phyloP scores from a whole-genome alignment of 306 rosid species.

The Psophocarpus tetragonolobus region DNA sequence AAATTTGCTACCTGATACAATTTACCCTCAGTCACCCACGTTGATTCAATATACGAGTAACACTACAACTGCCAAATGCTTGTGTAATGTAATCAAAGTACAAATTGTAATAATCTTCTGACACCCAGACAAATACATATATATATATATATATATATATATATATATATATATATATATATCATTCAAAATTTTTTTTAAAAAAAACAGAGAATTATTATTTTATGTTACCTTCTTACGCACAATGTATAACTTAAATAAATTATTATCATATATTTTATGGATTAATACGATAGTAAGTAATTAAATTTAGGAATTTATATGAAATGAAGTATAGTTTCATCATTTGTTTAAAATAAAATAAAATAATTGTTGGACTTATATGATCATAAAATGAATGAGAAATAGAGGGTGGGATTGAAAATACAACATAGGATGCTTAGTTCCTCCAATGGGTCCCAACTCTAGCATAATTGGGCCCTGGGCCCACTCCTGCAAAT shows the following conservation, averaged over 20 bases:
- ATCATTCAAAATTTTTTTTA: too few relatives aligned
- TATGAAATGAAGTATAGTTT: too few relatives aligned
- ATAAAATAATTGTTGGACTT: background rate
- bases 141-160: too few relatives aligned
- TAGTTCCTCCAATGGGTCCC: constrained; percentile 33
- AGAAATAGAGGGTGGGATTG: background rate
- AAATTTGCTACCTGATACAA: constrained; percentile 17
- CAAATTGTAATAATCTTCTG: background rate
- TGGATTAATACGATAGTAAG: too few relatives aligned
- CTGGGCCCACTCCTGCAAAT: constrained; percentile 46
- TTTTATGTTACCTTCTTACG: too few relatives aligned
- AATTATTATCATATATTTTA: too few relatives aligned
- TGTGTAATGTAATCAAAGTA: constrained; percentile 1
- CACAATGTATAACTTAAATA: too few relatives aligned
- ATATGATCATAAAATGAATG: background rate
- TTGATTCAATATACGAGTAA: background rate
- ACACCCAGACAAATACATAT: background rate
- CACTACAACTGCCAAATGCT: background rate
- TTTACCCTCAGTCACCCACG: constrained; percentile 2
- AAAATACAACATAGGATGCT: constrained; percentile 50
- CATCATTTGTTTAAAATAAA: background rate
- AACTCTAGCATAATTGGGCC: constrained; percentile 32
- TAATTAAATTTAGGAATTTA: too few relatives aligned
- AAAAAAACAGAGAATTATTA: too few relatives aligned
- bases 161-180: too few relatives aligned